Evolutionary conservation across 2,329 filamentous ascomycete genomes (phyloP), one percentile per base, ranked within the genome.

Genomic region (Zasmidium angulare): DNA sequence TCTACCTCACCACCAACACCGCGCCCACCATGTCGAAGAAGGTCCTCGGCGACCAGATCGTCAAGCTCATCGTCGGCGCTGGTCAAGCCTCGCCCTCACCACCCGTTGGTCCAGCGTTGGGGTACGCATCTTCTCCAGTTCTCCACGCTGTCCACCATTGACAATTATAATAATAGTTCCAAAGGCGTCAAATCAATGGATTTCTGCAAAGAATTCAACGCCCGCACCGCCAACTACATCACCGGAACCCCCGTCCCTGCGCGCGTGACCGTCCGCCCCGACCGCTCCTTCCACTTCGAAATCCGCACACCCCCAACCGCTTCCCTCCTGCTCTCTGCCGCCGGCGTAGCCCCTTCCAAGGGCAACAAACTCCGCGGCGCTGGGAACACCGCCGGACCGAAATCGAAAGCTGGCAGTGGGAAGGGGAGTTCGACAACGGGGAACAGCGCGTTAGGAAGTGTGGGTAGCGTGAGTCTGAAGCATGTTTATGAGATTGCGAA

Each of bases 181-280:
- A 98, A 97, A 82, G 95, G 95, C 82, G 90, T 99, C 63, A 99
- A 99, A 82, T 96, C 90, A 59, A 99, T 99, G 89, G 95, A 99
- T 79, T 99, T 98, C 76, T 98, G 95, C 86, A 98, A 98, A 84
- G 64, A 66, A 63, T 66, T 66, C 62, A 66, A 66, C 46, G 64
- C 64, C 62, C 61, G 57, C 70, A 99, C 95, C 54, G 86, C 90
- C 58, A 89, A 96, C 78, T 91, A 96, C 74, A 83, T 80, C 61
- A 76, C 85, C 53, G 95, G 93, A 58, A 93, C 90, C 3, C 95
- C 95, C 6, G 89, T 96, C 71, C 95, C 95, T 52, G 91, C 91
- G 53, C 89, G 90, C 75, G 90, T 99, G 36, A 95, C 88, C 22
- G 92, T 99, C 72, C 91, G 93, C 55, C 90, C 92, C 26, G 95